Evolutionary conservation across 768 basidiomycete genomes (phyloP).

Genomic region (Antrodiella citrinella): DNA sequence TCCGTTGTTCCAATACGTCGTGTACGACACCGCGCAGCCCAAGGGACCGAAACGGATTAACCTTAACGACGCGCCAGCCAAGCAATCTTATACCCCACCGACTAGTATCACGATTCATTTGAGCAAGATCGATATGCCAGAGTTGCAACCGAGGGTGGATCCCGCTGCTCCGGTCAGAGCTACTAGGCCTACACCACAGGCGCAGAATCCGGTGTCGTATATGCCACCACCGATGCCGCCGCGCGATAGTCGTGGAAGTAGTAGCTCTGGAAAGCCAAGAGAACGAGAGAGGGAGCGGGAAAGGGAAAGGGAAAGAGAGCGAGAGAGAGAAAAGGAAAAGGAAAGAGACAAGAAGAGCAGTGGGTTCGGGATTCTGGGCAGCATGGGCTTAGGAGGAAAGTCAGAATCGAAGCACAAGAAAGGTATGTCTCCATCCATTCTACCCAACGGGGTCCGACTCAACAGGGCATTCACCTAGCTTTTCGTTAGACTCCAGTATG

Average conservation of each 20-base stretch:
- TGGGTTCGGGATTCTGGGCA: neutral
- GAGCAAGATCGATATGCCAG: conserved; percentile 84
- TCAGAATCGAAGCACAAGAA: neutral
- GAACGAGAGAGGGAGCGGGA: neutral
- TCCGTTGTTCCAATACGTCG: conserved; percentile 49
- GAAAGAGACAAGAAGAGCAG: neutral
- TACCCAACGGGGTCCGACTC: too few relatives aligned
- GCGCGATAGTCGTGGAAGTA: neutral
- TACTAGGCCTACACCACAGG: neutral
- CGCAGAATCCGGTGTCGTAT: neutral
- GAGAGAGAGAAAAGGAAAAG: neutral
- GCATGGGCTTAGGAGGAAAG: neutral
- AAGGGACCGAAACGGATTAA: conserved; percentile 60
- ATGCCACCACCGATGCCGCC: neutral
- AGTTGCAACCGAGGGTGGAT: conserved; percentile 50
- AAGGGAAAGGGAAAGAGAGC: neutral
- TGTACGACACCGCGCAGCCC: conserved; percentile 46
- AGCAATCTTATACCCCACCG: conserved; percentile 53
- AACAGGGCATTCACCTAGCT: too few relatives aligned
- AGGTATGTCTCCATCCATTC: neutral
- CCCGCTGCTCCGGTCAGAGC: neutral
- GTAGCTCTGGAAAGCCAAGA: neutral
- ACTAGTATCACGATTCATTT: conserved; percentile 63
- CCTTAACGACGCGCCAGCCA: conserved; percentile 40
- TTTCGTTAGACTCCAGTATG: neutral